A percentile compares a stretch with the other conserved stretches of the same genome.
Evolutionary conservation across 768 basidiomycete genomes (phyloP).

Genomic region (Suillus bovinus): DNA sequence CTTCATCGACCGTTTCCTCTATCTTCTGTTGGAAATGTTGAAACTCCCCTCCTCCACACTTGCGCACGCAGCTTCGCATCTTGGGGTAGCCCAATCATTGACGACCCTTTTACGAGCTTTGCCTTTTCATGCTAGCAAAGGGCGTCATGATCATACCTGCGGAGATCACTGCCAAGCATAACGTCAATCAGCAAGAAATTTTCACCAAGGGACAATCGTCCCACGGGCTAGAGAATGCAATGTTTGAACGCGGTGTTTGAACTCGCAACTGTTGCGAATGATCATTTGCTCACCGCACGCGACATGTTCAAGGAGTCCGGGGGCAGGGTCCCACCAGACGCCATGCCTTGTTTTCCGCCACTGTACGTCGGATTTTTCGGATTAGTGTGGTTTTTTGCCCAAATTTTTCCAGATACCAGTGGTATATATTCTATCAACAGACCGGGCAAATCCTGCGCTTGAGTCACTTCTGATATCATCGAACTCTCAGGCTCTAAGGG

Average conservation of each 20-base stretch:
- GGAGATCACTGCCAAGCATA: constrained; percentile 77
- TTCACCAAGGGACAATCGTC: constrained; percentile 56
- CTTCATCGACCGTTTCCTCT: constrained; percentile 76
- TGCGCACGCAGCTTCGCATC: constrained; percentile 80
- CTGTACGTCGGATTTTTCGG: constrained; percentile 47
- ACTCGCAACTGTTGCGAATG: constrained; percentile 79
- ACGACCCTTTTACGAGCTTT: constrained; percentile 72
- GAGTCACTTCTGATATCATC: too few relatives aligned
- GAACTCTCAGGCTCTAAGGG: neutral
- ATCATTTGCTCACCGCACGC: constrained; percentile 75
- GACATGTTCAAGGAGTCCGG: constrained; percentile 61
- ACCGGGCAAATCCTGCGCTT: neutral
- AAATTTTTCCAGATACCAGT: constrained; percentile 61
- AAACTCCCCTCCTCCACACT: constrained; percentile 54
- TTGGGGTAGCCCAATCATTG: constrained; percentile 74
- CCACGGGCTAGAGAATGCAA: constrained; percentile 68
- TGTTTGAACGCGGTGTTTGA: constrained; percentile 86
- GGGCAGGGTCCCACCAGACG: constrained; percentile 53
- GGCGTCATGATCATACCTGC: constrained; percentile 77
- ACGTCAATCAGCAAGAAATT: constrained; percentile 79
- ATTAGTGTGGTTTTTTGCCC: constrained; percentile 6
- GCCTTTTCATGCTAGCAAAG: constrained; percentile 72
- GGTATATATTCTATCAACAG: constrained; percentile 55
- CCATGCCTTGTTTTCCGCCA: constrained; percentile 72
- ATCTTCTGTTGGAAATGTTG: constrained; percentile 71